Percentiles rank a stretch among this genome's conserved stretches.
These are phyloP conservation scores for Drechslera avenae DNA, from an alignment of 2,329 filamentous ascomycete species.

Conservation along the genomic window DNA sequence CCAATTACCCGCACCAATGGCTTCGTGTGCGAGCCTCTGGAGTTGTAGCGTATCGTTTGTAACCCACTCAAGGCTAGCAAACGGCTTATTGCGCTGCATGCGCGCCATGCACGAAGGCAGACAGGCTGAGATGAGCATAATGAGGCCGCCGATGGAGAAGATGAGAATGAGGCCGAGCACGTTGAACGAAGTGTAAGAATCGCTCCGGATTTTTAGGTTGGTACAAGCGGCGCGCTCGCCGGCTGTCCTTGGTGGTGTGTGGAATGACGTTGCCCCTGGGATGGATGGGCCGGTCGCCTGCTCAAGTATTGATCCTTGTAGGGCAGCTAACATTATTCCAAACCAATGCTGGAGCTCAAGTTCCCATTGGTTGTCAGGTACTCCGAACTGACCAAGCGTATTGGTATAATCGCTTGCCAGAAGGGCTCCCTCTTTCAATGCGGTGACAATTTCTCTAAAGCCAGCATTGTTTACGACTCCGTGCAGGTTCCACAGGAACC, in stretches of 20 bases:
- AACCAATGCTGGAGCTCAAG: slow-evolving; percentile 42
- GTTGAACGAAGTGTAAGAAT: slow-evolving; percentile 28
- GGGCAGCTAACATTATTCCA: slow-evolving; percentile 30
- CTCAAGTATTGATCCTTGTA: slow-evolving; percentile 33
- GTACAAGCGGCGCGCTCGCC: slow-evolving; percentile 17
- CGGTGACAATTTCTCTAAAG: slow-evolving; percentile 6
- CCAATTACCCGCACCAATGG: slow-evolving; percentile 15
- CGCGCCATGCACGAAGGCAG: not conserved
- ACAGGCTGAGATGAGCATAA: slow-evolving; percentile 13
- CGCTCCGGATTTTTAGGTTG: slow-evolving; percentile 29
- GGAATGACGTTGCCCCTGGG: slow-evolving; percentile 4
- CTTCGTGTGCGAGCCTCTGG: slow-evolving; percentile 31
- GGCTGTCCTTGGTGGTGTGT: slow-evolving; percentile 9
- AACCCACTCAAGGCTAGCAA: slow-evolving; percentile 17
- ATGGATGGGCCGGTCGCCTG: slow-evolving; percentile 15
- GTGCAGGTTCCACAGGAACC: not conserved
- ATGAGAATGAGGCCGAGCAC: slow-evolving; percentile 26
- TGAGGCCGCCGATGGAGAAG: slow-evolving; percentile 19
- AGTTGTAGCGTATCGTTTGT: slow-evolving; percentile 25
- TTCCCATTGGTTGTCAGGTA: slow-evolving; percentile 46
- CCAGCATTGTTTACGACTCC: slow-evolving; percentile 12
- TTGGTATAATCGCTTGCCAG: slow-evolving; percentile 17
- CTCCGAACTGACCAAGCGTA: slow-evolving; percentile 14
- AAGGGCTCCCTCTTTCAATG: slow-evolving; percentile 10
- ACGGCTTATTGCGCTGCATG: slow-evolving; percentile 4